phyloP scores from a whole-genome alignment of 257 asterid genomes.

The Verbena officinalis region DNA sequence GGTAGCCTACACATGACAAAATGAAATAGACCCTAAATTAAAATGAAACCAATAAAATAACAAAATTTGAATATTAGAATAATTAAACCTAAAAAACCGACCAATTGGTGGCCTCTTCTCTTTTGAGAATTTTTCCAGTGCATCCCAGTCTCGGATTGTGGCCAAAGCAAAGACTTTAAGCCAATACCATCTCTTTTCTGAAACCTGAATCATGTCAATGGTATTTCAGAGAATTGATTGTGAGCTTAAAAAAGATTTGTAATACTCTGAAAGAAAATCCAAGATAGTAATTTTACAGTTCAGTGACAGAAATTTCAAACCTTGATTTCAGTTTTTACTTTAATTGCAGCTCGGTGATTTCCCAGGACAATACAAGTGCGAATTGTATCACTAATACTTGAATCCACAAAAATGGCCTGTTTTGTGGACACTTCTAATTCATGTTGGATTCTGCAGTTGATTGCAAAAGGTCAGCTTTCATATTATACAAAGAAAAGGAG shows the following conservation, averaged over 20 bases:
- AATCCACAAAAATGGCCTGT: slow-evolving; percentile 92
- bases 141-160: slow-evolving; percentile 92
- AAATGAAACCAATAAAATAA: neutral
- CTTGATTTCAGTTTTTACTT: slow-evolving; percentile 85
- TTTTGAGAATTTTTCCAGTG: slow-evolving; percentile 83
- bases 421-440: slow-evolving; percentile 81
- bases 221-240: slow-evolving; percentile 14
- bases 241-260: neutral
- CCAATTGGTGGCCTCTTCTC: slow-evolving; percentile 96
- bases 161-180: slow-evolving; percentile 94
- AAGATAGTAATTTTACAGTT: slow-evolving; percentile 21
- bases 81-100: slow-evolving; percentile 34
- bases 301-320: slow-evolving; percentile 40
- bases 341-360: slow-evolving; percentile 81
- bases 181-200: slow-evolving; percentile 99
- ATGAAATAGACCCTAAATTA: too few species aligned
- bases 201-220: slow-evolving; percentile 62
- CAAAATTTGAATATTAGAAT: slow-evolving; percentile 2
- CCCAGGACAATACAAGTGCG: slow-evolving; percentile 94
- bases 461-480: slow-evolving; percentile 24
- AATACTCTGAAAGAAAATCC: neutral
- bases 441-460: slow-evolving; percentile 72
- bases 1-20: slow-evolving; percentile 66
- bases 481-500: slow-evolving; percentile 1
- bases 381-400: slow-evolving; percentile 95